These are phyloP conservation scores for Acanthamoeba castellanii DNA, from an alignment of 208 protist genomes.

Conservation along the genomic window DNA sequence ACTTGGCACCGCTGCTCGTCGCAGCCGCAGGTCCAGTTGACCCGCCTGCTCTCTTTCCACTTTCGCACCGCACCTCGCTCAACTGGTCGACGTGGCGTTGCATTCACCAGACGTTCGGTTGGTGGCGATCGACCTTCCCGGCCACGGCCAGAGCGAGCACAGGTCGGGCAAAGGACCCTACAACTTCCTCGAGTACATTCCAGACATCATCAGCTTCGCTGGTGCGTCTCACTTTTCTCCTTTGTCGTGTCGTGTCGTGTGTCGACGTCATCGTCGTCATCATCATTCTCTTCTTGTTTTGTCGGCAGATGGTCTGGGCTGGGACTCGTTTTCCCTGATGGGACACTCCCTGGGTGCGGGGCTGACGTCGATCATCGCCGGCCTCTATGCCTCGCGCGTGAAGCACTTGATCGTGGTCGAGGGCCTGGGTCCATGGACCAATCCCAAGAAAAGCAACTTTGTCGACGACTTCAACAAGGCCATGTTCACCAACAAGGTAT, in stretches of 20 bases:
- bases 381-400: slow-evolving; percentile 16
- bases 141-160: slow-evolving; percentile 19
- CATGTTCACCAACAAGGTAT: slow-evolving; percentile 41
- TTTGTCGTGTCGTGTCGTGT: not conserved
- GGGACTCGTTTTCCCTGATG: slow-evolving; percentile 53
- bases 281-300: not conserved
- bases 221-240: not conserved
- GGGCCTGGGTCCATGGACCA: not conserved
- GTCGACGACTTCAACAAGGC: slow-evolving; percentile 36
- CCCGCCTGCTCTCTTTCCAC: not conserved
- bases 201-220: slow-evolving; percentile 47
- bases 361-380: slow-evolving; percentile 21
- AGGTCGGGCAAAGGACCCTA: not conserved
- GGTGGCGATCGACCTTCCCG: slow-evolving; percentile 27
- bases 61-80: not conserved
- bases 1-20: slow-evolving; percentile 30
- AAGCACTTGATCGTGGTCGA: slow-evolving; percentile 17
- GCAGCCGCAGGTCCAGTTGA: not conserved
- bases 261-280: not conserved
- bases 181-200: slow-evolving; percentile 50
- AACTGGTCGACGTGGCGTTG: not conserved
- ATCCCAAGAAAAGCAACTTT: slow-evolving; percentile 21
- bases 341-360: slow-evolving; percentile 2
- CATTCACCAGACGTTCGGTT: not conserved
- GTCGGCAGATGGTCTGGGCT: slow-evolving; percentile 2